phyloP scores from a whole-genome alignment of 2,329 filamentous ascomycete species.

The Colletotrichum trifolii region DNA sequence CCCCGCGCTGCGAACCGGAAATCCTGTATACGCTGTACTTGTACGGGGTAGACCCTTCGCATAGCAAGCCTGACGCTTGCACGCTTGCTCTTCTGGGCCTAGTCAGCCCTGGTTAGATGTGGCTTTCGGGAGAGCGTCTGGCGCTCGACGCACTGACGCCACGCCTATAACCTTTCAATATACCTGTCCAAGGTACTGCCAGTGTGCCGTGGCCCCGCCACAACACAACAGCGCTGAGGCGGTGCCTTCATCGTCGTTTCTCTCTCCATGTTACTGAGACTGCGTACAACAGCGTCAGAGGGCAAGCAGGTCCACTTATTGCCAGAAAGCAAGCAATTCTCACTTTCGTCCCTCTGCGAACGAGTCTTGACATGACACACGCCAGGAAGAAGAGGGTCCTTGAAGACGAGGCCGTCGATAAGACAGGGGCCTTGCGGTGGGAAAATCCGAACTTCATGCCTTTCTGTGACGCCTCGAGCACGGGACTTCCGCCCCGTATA shows the following conservation, averaged over 20 bases:
- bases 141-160: background rate
- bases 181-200: background rate
- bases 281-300: no score
- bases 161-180: no score
- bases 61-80: background rate
- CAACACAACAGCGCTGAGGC: conserved; percentile 26
- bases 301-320: no score
- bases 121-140: conserved; percentile 7
- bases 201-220: conserved; percentile 6
- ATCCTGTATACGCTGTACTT: background rate
- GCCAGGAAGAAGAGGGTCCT: no score
- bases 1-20: conserved; percentile 9
- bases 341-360: no score
- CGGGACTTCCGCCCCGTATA: conserved; percentile 1
- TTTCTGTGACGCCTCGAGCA: conserved; percentile 18
- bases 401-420: no score
- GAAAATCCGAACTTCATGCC: conserved; percentile 14
- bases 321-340: no score
- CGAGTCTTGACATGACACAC: no score
- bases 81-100: background rate
- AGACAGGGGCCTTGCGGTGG: background rate
- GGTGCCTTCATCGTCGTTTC: background rate
- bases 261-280: no score
- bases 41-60: background rate
- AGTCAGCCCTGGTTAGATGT: background rate